A percentile compares a stretch with the other conserved stretches of the same genome.
Conservation (phyloP, 148 eudicot species). For the Nyssa sinensis region DNA sequence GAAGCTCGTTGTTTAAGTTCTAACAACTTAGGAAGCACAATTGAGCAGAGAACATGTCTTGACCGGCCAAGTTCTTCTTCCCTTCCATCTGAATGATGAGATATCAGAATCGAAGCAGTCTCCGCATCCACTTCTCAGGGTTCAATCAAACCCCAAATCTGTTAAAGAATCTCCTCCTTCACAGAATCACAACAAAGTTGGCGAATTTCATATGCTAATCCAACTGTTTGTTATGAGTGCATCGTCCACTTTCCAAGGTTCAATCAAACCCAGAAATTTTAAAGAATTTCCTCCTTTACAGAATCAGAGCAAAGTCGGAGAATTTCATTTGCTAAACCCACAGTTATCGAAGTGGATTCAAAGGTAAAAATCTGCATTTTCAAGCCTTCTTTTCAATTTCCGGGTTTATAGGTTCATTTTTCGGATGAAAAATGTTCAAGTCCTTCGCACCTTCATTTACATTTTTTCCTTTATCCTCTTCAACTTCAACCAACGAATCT, state of each 20-base stretch:
- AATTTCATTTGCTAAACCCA: conserved; percentile 35
- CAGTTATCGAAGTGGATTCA: conserved; percentile 26
- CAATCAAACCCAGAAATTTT: conserved; percentile 34
- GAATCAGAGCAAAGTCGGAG: conserved; percentile 33
- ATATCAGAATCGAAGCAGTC: conserved; percentile 36
- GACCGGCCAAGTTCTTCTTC: conserved; percentile 43
- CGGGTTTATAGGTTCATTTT: conserved; percentile 17
- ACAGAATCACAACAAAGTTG: no score
- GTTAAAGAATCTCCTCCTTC: conserved; percentile 23
- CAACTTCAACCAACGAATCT: conserved; percentile 17
- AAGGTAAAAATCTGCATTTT: conserved; percentile 22
- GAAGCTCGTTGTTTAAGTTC: conserved; percentile 44
- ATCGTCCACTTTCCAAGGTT: conserved; percentile 57
- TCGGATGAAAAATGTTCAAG: neutral
- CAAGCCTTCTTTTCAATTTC: conserved; percentile 34
- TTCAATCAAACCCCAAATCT: conserved; percentile 40
- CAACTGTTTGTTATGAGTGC: no score
- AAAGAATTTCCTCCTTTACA: conserved; percentile 24
- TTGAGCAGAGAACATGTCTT: conserved; percentile 45
- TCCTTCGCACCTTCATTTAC: conserved; percentile 7
- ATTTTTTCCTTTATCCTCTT: conserved; percentile 11
- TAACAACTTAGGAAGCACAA: conserved; percentile 53
- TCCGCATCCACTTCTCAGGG: conserved; percentile 58
- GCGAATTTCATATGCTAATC: no score
- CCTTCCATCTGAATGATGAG: conserved; percentile 25